Percentiles rank a stretch among this genome's conserved stretches.
phyloP scores from a whole-genome alignment of 495 filamentous ascomycete species.

The Aspergillus sclerotioniger region DNA sequence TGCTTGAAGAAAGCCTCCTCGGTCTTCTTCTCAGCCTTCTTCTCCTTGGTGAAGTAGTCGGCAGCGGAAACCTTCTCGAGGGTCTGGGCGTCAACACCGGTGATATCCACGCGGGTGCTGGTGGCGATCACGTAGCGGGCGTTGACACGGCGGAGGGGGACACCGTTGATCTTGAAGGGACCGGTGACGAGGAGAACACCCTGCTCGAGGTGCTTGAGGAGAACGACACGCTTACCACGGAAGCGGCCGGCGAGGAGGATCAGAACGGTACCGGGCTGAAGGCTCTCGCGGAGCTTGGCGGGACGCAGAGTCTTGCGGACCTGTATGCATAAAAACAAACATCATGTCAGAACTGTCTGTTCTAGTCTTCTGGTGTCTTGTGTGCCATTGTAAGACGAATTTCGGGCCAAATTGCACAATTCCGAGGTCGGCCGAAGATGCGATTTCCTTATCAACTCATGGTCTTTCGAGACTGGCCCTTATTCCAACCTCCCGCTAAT shows the following conservation, averaged over 20 bases:
- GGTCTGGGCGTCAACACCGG: conserved; percentile 76
- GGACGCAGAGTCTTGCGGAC: conserved; percentile 91
- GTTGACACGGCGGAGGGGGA: conserved; percentile 97
- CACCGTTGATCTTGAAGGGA: conserved; percentile 99
- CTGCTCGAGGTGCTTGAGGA: conserved; percentile 93
- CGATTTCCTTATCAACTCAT: conserved; percentile 26
- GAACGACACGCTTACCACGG: conserved; percentile 99
- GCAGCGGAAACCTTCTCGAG: conserved; percentile 78
- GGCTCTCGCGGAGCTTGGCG: conserved; percentile 77
- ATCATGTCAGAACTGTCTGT: conserved; percentile 33
- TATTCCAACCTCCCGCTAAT: conserved; percentile 3
- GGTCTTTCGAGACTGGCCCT: conserved; percentile 15
- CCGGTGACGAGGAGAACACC: conserved; percentile 98
- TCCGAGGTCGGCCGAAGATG: conserved; percentile 13
- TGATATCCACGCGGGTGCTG: conserved; percentile 80
- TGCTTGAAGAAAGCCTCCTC: conserved; percentile 98
- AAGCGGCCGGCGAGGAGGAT: conserved; percentile 99
- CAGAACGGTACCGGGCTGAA: conserved; percentile 89
- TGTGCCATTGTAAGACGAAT: too few species aligned
- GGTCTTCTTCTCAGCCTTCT: conserved; percentile 85
- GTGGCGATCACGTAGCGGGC: conserved; percentile 98
- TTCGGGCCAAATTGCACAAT: neutral
- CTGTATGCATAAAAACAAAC: conserved; percentile 48
- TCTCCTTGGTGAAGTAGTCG: conserved; percentile 95
- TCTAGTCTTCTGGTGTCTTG: neutral